These are phyloP conservation scores for Tylopilus plumbeoviolaceoides DNA, from an alignment of 768 basidiomycete species.

Conservation along the genomic window DNA sequence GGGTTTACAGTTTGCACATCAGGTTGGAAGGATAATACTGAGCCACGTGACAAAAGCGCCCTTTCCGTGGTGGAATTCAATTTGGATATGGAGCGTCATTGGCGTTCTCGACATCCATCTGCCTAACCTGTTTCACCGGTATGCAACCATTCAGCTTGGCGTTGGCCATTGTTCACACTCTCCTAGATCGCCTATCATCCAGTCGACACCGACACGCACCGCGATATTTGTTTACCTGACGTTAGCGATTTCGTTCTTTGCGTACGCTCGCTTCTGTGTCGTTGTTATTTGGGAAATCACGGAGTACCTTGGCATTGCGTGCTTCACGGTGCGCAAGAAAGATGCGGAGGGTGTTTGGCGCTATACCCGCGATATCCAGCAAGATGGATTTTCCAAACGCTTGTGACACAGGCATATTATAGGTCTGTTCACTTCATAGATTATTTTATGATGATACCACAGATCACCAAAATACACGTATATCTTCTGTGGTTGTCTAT, in stretches of 20 bases:
- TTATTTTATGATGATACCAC: neutral
- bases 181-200: conserved; percentile 66
- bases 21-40: conserved; percentile 89
- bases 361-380: conserved; percentile 27
- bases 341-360: conserved; percentile 65
- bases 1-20: conserved; percentile 89
- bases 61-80: conserved; percentile 85
- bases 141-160: conserved; percentile 21
- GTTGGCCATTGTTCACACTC: neutral
- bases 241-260: conserved; percentile 59
- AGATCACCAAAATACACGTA: neutral
- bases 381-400: conserved; percentile 22
- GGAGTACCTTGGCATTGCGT: conserved; percentile 88
- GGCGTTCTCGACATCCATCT: conserved; percentile 84
- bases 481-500: neutral
- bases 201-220: conserved; percentile 57
- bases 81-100: conserved; percentile 79
- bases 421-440: neutral
- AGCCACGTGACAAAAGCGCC: conserved; percentile 82
- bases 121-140: conserved; percentile 64
- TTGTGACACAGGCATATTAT: conserved; percentile 7
- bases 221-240: conserved; percentile 72
- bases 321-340: conserved; percentile 88
- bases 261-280: conserved; percentile 74
- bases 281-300: conserved; percentile 88